phyloP scores from a whole-genome alignment of 2,329 filamentous ascomycete genomes.

The Xylaria arbuscula region DNA sequence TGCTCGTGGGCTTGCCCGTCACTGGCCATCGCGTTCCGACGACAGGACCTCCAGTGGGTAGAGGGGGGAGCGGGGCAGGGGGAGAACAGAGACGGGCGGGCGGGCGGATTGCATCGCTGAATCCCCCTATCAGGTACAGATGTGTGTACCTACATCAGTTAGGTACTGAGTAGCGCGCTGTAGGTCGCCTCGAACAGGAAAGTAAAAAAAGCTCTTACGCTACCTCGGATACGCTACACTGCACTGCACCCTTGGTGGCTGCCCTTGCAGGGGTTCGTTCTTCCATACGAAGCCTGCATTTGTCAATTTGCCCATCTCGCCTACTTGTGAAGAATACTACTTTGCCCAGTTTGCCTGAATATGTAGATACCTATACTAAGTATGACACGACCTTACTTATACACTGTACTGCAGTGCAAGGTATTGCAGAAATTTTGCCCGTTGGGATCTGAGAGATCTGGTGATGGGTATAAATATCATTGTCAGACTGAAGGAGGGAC shows the following conservation, averaged over 20 bases:
- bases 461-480: conserved; percentile 6
- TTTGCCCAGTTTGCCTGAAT: conserved; percentile 12
- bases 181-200: conserved; percentile 31
- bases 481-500: conserved; percentile 19
- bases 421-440: conserved; percentile 8
- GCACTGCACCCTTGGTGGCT: conserved; percentile 20
- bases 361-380: too few relatives aligned
- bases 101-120: conserved; percentile 4
- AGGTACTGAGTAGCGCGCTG: neutral
- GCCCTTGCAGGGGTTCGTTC: neutral
- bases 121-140: conserved; percentile 36
- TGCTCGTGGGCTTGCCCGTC: conserved; percentile 29
- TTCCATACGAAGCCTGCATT: conserved; percentile 33
- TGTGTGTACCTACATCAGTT: neutral
- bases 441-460: conserved; percentile 27
- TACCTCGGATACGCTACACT: too few relatives aligned
- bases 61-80: neutral
- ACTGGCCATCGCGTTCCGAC: conserved; percentile 31
- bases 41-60: conserved; percentile 16
- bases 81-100: neutral
- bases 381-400: too few relatives aligned
- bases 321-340: neutral
- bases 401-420: neutral
- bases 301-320: conserved; percentile 21
- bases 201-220: conserved; percentile 20